Evolutionary conservation across 495 filamentous ascomycete genomes (phyloP).

Genomic region (Tuber calosporum): DNA sequence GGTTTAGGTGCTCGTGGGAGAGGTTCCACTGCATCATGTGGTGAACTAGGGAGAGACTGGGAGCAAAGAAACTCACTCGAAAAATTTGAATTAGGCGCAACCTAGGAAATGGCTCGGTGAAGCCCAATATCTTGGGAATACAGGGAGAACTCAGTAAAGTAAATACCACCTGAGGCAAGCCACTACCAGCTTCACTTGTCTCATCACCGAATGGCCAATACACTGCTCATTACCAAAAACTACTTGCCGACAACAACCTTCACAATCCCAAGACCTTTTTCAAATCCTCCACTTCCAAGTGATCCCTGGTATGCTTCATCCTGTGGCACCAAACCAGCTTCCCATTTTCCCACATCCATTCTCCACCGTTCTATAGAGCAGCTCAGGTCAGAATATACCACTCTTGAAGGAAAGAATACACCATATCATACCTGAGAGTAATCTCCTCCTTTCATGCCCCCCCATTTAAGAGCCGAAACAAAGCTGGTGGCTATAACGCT

Average conservation of each 20-base stretch:
- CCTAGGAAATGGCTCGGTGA: background rate
- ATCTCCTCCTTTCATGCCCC: conserved; percentile 59
- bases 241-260: background rate
- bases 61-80: background rate
- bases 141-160: background rate
- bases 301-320: conserved; percentile 73
- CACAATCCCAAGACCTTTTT: conserved; percentile 9
- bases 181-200: background rate
- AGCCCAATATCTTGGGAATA: background rate
- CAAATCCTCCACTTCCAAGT: conserved; percentile 61
- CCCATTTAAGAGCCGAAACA: conserved; percentile 53
- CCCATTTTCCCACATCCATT: conserved; percentile 60
- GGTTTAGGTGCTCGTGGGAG: background rate
- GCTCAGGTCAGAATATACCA: conserved; percentile 31
- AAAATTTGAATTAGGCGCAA: background rate
- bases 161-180: background rate
- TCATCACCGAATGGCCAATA: background rate
- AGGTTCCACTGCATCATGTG: background rate
- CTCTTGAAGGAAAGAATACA: background rate
- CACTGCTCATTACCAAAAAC: background rate
- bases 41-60: background rate
- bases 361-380: conserved; percentile 60
- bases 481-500: conserved; percentile 48
- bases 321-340: conserved; percentile 73
- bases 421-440: conserved; percentile 40